Evolutionary conservation across 371 early-diverging fungal genomes (phyloP).

Genomic region (Capillidium heterosporum): DNA sequence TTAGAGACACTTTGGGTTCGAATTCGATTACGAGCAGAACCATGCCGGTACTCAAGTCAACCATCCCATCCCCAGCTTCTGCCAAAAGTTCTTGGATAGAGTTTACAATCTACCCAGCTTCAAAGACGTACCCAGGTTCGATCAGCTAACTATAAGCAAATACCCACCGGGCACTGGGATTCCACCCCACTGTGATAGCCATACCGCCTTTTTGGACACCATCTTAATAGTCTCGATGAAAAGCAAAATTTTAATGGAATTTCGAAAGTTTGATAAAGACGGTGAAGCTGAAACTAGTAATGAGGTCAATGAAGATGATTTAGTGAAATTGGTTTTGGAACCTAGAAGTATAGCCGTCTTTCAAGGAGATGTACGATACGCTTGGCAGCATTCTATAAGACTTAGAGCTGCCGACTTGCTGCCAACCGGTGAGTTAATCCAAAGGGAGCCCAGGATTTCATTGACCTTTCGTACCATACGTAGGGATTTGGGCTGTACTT

Average conservation of each 20-base stretch:
- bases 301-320: too few species aligned
- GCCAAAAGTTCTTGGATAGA: background rate
- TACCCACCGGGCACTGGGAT: conserved; percentile 12
- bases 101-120: background rate
- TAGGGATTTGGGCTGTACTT: conserved; percentile 5
- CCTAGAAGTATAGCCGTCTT: conserved; percentile 8
- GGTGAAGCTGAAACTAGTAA: background rate
- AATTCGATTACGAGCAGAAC: conserved; percentile 8
- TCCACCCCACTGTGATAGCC: conserved; percentile 12
- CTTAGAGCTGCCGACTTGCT: conserved; percentile 9
- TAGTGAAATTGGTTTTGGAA: conserved; percentile 8
- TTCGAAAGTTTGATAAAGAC: conserved; percentile 4
- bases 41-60: conserved; percentile 3
- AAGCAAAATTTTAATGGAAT: conserved; percentile 10
- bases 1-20: conserved; percentile 11
- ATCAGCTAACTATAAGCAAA: conserved; percentile 10
- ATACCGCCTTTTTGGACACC: conserved; percentile 8
- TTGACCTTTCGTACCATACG: conserved; percentile 9
- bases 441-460: conserved; percentile 8
- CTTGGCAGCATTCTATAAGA: conserved; percentile 11
- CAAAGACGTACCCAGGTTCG: conserved; percentile 1
- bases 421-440: conserved; percentile 8
- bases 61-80: background rate
- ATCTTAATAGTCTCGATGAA: conserved; percentile 8
- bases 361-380: conserved; percentile 7